Base-by-base conservation (phyloP, 169 alveolate genomes). In the Plasmodium sp. region DNA sequence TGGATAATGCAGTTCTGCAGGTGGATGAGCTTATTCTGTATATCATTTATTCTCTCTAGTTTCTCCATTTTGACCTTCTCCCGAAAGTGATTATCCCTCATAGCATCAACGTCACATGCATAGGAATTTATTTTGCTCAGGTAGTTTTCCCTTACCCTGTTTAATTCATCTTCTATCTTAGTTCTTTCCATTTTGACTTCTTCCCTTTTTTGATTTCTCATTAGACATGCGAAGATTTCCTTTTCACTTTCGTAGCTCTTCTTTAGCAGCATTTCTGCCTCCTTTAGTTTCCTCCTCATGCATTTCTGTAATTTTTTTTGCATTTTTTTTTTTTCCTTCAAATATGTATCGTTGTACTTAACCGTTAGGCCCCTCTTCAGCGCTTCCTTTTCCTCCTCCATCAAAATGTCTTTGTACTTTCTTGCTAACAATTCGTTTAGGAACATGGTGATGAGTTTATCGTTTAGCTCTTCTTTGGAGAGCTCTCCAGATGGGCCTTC, bases 1-100 rank as follows among this genome's bases (percentile, higher is more conserved):
- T 90, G 94, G 27, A 90, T 80, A 80, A 90, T 39, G 45, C 94
- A 90, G 83, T 90, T 90, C 39, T 90, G 94, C 83, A 90, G 36
- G 81, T 79, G 16, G 22, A 90, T 84, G 7, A 90, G 9, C 36
- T 81, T 67, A 62, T 90, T 72, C 81, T 81, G 91, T 14, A 90
- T 90, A 41, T 81, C 83, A 36, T 48, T 90, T 54, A 90, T 81
- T 9, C 34, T 31, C 27, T 90, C 51, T 90, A 90, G 74, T 6
- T 90, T 90, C 12, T 33, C 45, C 54, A 80, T 54, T 62, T 51
- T 90, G 22, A 67, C 51, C 51, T 80, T 45, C n/a, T 90, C 92
- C 14, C 73, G 41, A 41, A 67, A 18, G 48, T 67, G 34, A 12
- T 22, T 74, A 12, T 80, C 94, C 51, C 80, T 90, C 36, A 90